A percentile compares a stretch with the other conserved stretches of the same genome.
Evolutionary conservation across 2,329 filamentous ascomycete genomes (phyloP).

Genomic region (Trichoderma atrobrunneum): DNA sequence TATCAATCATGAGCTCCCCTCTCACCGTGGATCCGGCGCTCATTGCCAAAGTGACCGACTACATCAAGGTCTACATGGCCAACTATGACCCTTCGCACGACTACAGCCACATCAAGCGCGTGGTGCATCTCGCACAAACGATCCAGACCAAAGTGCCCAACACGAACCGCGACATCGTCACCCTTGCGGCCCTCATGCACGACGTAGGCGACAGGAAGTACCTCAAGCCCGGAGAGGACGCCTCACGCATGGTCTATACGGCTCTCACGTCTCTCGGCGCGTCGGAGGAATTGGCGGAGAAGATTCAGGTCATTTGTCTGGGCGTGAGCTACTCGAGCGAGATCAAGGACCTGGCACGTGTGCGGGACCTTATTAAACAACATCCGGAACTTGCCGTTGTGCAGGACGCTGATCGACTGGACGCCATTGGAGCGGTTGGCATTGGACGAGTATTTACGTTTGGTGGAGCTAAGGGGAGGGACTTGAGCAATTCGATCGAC

Average conservation of each 20-base stretch:
- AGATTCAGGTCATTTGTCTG: constrained; percentile 69
- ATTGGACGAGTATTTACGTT: constrained; percentile 66
- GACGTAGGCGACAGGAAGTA: constrained; percentile 90
- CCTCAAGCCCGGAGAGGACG: constrained; percentile 54
- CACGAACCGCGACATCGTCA: constrained; percentile 49
- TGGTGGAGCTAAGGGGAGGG: constrained; percentile 60
- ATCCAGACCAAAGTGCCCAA: constrained; percentile 54
- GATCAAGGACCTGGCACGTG: constrained; percentile 58
- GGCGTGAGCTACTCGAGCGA: constrained; percentile 79
- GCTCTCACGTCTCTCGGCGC: constrained; percentile 59
- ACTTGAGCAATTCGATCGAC: constrained; percentile 63
- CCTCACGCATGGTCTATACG: constrained; percentile 52
- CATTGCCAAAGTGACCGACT: constrained; percentile 58
- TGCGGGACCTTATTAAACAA: constrained; percentile 57
- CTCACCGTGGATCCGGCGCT: constrained; percentile 38
- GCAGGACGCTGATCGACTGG: constrained; percentile 90
- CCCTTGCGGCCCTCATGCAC: constrained; percentile 74
- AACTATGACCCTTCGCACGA: constrained; percentile 85
- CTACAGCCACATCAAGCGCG: constrained; percentile 78
- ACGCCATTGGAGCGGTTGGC: constrained; percentile 84
- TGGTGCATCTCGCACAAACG: constrained; percentile 67
- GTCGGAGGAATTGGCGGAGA: constrained; percentile 54
- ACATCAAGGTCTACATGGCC: constrained; percentile 70
- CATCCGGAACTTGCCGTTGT: constrained; percentile 70
- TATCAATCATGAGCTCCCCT: constrained; percentile 26